Evolutionary conservation across 169 alveolate species (phyloP), one percentile per base, ranked within the genome.

Genomic region (Ichthyophthirius multifiliis): DNA sequence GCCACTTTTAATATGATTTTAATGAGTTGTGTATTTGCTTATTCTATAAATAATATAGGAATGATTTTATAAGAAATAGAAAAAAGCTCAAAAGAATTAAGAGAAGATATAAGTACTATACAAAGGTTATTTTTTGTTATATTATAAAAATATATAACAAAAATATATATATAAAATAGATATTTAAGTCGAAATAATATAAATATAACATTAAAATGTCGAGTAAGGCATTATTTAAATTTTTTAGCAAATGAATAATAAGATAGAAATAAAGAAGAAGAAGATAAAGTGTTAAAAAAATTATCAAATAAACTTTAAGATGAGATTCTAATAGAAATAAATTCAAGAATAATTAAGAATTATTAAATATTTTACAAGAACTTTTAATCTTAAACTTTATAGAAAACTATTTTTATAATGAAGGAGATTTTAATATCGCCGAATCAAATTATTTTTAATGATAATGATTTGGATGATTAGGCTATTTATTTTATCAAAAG

Each of bases 11-110:
- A 34, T 0, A 75, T 75, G 83, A 32, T 75, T 1, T 35, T 47
- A 10, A 45, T 64, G 35, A 75, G 74, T 48, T 75, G 83, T 48
- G 83, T 62, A 7, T 75, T 75, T 47, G 83, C 83, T 18, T 75
- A 75, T 23, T 46, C 83, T 5, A 75, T 75, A n/a, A 75, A 62
- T 47, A 45, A 62, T 15, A 75, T 75, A 10, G 83, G 83, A 44
- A 27, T 75, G 7, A 75, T 75, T 23, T 18, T 75, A 6, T 32
- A 75, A 37, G 67, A 55, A 7, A 55, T 55, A 13, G 71, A 55
- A 55, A 55, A 55, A 23, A 39, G 31, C 13, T 55, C 71, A 0
- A 55, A 55, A 27, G 71, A 55, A 27, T 39, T 55, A 0, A 55
- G 31, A 27, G 71, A 55, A 6, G 31, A 55, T 3, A 34, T 55